A percentile compares a stretch with the other conserved stretches of the same genome.
These are phyloP conservation scores for Trichoderma breve DNA, from an alignment of 2,329 filamentous ascomycete species.

Conservation along the genomic window DNA sequence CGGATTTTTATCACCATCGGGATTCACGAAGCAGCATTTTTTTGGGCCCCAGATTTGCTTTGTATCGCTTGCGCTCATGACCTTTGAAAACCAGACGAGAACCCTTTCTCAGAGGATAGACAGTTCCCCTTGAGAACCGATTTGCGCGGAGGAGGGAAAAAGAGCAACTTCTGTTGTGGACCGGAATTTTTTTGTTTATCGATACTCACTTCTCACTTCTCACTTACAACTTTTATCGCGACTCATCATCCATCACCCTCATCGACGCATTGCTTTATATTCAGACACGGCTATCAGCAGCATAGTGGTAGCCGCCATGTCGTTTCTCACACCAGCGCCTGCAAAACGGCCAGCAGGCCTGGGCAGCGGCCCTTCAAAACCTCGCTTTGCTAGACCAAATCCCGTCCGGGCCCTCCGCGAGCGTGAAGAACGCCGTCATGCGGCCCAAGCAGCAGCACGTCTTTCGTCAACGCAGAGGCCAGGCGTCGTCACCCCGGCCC, in stretches of 20 bases:
- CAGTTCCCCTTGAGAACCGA: background rate
- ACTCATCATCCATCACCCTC: background rate
- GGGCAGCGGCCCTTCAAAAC: slow-evolving; percentile 35
- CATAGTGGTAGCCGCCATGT: slow-evolving; percentile 36
- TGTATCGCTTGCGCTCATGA: background rate
- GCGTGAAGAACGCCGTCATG: slow-evolving; percentile 46
- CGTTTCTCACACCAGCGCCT: slow-evolving; percentile 38
- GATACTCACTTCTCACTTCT: slow-evolving; percentile 5
- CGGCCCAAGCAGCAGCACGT: slow-evolving; percentile 31
- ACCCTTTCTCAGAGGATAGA: background rate
- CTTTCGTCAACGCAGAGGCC: slow-evolving; percentile 32
- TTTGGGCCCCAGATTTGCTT: background rate
- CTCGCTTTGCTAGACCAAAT: slow-evolving; percentile 45
- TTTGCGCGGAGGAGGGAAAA: background rate
- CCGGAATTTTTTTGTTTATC: background rate
- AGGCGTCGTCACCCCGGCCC: slow-evolving; percentile 35
- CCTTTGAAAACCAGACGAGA: background rate
- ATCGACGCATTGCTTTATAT: background rate
- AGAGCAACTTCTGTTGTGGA: background rate
- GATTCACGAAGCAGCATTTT: background rate
- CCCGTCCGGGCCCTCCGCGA: slow-evolving; percentile 52
- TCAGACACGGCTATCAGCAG: background rate
- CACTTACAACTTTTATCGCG: slow-evolving; percentile 15
- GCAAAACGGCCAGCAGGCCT: slow-evolving; percentile 34
- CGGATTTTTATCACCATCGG: background rate